Evolutionary conservation across 2,329 filamentous ascomycete species (phyloP).

Genomic region (Didymella lethalis): DNA sequence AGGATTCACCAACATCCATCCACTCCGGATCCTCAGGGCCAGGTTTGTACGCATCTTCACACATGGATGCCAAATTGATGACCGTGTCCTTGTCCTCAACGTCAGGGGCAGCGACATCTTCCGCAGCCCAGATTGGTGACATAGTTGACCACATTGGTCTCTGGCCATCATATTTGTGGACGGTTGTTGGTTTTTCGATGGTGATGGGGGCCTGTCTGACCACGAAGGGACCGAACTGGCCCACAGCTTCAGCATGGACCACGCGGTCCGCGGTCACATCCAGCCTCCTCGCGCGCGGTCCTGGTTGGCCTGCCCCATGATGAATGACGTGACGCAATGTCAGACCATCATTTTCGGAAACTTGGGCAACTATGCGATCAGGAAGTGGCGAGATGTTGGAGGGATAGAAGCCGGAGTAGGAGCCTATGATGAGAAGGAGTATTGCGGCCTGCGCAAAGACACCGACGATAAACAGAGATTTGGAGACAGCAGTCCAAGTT

Average conservation of each 20-base stretch:
- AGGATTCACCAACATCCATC: constrained; percentile 45
- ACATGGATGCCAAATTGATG: constrained; percentile 48
- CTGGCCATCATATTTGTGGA: constrained; percentile 32
- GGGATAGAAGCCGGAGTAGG: constrained; percentile 20
- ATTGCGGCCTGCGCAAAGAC: constrained; percentile 37
- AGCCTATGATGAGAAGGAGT: constrained; percentile 26
- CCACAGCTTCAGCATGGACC: constrained; percentile 32
- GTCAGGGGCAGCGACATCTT: constrained; percentile 43
- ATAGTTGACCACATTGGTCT: constrained; percentile 41
- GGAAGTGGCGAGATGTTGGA: constrained; percentile 19
- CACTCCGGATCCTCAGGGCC: constrained; percentile 45
- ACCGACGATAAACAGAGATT: constrained; percentile 24
- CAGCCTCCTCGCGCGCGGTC: constrained; percentile 44
- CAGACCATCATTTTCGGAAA: constrained; percentile 24
- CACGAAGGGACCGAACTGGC: constrained; percentile 41
- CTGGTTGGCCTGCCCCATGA: constrained; percentile 46
- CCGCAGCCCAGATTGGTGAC: constrained; percentile 41
- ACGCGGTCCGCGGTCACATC: constrained; percentile 40
- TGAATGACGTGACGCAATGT: constrained; percentile 46
- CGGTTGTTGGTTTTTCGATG: constrained; percentile 39
- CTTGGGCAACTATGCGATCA: constrained; percentile 13
- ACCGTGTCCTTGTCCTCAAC: constrained; percentile 46
- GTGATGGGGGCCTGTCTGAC: constrained; percentile 40
- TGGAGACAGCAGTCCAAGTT: constrained; percentile 26
- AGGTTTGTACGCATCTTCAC: constrained; percentile 48